phyloP scores from a whole-genome alignment of 2,329 filamentous ascomycete species.

The Acrocalymma vagum region DNA sequence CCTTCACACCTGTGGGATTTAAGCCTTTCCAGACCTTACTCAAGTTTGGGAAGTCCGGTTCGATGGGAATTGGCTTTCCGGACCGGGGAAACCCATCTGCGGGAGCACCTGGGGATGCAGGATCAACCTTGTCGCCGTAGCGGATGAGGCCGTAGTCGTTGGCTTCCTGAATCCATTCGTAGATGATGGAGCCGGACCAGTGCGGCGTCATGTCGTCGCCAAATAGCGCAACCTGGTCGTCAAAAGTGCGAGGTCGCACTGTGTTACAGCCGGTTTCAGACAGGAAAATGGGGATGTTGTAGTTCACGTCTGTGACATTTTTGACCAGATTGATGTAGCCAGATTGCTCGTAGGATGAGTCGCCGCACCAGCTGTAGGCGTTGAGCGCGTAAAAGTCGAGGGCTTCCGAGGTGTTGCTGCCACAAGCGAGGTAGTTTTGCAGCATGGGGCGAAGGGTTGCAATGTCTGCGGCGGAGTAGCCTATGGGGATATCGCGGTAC shows the following conservation, averaged over 20 bases:
- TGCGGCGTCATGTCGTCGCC: constrained; percentile 74
- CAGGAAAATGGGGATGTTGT: constrained; percentile 72
- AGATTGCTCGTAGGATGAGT: constrained; percentile 63
- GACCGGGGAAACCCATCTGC: constrained; percentile 73
- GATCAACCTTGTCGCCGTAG: constrained; percentile 70
- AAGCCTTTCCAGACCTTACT: constrained; percentile 78
- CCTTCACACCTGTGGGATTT: constrained; percentile 72
- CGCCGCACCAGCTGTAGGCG: constrained; percentile 72
- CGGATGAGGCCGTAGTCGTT: constrained; percentile 85
- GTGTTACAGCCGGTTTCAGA: constrained; percentile 87
- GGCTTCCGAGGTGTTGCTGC: constrained; percentile 69
- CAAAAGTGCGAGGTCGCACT: constrained; percentile 68
- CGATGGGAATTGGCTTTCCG: constrained; percentile 76
- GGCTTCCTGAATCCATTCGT: constrained; percentile 88
- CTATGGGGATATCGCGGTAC: constrained; percentile 83
- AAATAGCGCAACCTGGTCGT: constrained; percentile 80
- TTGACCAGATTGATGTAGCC: constrained; percentile 75
- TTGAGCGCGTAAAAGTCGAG: constrained; percentile 89
- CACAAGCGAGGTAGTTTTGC: constrained; percentile 81
- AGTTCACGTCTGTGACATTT: constrained; percentile 71
- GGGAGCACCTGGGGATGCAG: constrained; percentile 54
- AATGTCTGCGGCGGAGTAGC: constrained; percentile 89
- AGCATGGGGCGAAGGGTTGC: constrained; percentile 71
- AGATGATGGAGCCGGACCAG: constrained; percentile 82
- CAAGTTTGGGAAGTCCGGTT: constrained; percentile 81